These are phyloP conservation scores for Asterophora parasitica DNA, from an alignment of 768 basidiomycete genomes.

Conservation along the genomic window DNA sequence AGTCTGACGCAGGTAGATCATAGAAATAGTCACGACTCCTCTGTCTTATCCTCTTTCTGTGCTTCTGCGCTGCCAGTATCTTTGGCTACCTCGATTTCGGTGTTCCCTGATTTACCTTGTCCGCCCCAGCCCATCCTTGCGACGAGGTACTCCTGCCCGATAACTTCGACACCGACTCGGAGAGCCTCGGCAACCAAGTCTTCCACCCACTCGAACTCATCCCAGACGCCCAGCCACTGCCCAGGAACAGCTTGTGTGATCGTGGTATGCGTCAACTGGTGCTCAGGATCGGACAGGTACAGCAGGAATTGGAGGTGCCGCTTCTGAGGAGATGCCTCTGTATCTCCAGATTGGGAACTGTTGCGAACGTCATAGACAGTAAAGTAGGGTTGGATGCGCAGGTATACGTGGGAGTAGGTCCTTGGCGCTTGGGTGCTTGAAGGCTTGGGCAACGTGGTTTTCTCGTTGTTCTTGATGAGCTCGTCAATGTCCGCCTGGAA, in stretches of 20 bases:
- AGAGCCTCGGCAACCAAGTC: constrained; percentile 87
- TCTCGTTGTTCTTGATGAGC: constrained; percentile 58
- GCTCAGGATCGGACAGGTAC: constrained; percentile 71
- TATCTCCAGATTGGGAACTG: constrained; percentile 26
- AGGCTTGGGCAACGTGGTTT: constrained; percentile 28
- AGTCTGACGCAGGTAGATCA: constrained; percentile 13
- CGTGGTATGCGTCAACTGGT: constrained; percentile 71
- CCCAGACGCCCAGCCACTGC: constrained; percentile 89
- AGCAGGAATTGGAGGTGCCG: constrained; percentile 68
- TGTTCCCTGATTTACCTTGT: constrained; percentile 14
- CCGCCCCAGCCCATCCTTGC: constrained; percentile 79
- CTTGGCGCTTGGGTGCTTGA: constrained; percentile 46
- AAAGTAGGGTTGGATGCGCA: constrained; percentile 88
- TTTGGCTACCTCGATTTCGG: constrained; percentile 11
- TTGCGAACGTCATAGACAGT: constrained; percentile 38
- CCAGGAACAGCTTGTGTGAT: constrained; percentile 79
- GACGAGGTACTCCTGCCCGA: constrained; percentile 90
- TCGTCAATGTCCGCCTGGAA: constrained; percentile 73
- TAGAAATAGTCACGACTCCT: constrained; percentile 32
- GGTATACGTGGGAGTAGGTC: constrained; percentile 85
- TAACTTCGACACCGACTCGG: constrained; percentile 78
- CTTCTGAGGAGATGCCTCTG: constrained; percentile 31
- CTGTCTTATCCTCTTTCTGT: constrained; percentile 13
- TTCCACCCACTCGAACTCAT: constrained; percentile 94
- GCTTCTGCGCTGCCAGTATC: constrained; percentile 10